Evolutionary conservation across 805 yeast genomes (phyloP).

Genomic region (Pachysolen tannophilus): DNA sequence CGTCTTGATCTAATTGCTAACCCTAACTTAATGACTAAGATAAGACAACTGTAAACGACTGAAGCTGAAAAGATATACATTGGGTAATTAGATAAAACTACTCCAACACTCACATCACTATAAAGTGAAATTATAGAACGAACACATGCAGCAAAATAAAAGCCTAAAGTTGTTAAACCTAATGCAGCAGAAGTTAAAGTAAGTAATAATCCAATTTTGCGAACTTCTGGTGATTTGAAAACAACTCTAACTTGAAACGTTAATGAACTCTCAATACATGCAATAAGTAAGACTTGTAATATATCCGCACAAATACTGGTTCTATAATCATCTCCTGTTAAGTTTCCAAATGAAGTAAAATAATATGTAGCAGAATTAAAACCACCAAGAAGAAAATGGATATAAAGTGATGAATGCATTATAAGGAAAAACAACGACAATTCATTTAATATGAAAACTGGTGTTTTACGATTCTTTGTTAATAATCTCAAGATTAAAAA

Average conservation of each 20-base stretch:
- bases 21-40: conserved; percentile 57
- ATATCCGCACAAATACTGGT: conserved; percentile 56
- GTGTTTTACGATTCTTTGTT: conserved; percentile 48
- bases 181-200: conserved; percentile 31
- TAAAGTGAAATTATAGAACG: conserved; percentile 30
- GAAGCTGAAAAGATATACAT: conserved; percentile 63
- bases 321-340: conserved; percentile 30
- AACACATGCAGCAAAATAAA: conserved; percentile 49
- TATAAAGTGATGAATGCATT: conserved; percentile 53
- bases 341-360: conserved; percentile 38
- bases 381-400: conserved; percentile 46
- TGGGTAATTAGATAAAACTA: conserved; percentile 43
- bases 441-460: conserved; percentile 70
- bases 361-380: conserved; percentile 38
- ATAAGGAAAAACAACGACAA: conserved; percentile 45
- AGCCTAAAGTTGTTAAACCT: conserved; percentile 46
- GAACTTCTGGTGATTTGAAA: conserved; percentile 51
- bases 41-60: conserved; percentile 49
- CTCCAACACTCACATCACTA: conserved; percentile 11
- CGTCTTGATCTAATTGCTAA: conserved; percentile 68
- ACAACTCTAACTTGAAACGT: conserved; percentile 67
- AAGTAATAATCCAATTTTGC: conserved; percentile 29
- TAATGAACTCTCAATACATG: conserved; percentile 56
- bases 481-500: conserved; percentile 37
- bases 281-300: conserved; percentile 51